Percentiles rank a stretch among this genome's conserved stretches.
phyloP scores from a whole-genome alignment of 1,284 basidiomycete species.

The Papiliotrema fonsecae region DNA sequence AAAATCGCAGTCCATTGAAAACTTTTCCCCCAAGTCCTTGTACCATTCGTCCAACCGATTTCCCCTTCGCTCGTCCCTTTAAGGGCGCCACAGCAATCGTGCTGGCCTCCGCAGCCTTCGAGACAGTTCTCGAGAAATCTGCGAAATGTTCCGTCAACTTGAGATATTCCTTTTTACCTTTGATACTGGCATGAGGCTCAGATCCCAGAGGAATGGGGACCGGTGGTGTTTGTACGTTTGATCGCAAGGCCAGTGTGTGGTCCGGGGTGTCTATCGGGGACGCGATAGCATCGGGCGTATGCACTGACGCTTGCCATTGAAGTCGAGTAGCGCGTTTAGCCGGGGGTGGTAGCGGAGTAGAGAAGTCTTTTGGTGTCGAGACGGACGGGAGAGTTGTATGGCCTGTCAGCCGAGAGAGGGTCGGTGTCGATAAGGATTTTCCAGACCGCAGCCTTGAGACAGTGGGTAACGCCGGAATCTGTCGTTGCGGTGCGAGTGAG shows the following conservation, averaged over 20 bases:
- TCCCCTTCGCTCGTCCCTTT: too few relatives aligned
- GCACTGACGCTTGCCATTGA: not conserved
- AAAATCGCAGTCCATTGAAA: slow-evolving; percentile 34
- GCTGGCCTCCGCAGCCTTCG: slow-evolving; percentile 13
- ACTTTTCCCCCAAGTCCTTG: slow-evolving; percentile 19
- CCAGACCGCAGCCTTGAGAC: too few relatives aligned
- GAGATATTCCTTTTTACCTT: slow-evolving; percentile 25
- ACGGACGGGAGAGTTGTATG: slow-evolving; percentile 12
- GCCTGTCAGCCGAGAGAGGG: not conserved
- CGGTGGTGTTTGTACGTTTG: too few relatives aligned
- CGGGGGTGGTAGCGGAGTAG: slow-evolving; percentile 4
- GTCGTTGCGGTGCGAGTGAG: too few relatives aligned
- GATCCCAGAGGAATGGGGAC: slow-evolving; percentile 29
- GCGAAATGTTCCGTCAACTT: slow-evolving; percentile 29
- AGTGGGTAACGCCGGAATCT: too few relatives aligned
- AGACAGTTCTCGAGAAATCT: slow-evolving; percentile 12
- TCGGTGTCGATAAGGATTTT: not conserved
- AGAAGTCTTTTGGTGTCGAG: slow-evolving; percentile 10
- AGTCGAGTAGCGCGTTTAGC: not conserved
- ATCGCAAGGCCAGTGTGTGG: too few relatives aligned
- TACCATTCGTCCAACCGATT: too few relatives aligned
- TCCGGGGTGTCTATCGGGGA: slow-evolving; percentile 33
- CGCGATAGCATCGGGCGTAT: slow-evolving; percentile 13
- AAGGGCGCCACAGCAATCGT: too few relatives aligned
- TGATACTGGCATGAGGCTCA: slow-evolving; percentile 8